phyloP scores from a whole-genome alignment of 2,329 filamentous ascomycete species.

The Fusarium paranaense region DNA sequence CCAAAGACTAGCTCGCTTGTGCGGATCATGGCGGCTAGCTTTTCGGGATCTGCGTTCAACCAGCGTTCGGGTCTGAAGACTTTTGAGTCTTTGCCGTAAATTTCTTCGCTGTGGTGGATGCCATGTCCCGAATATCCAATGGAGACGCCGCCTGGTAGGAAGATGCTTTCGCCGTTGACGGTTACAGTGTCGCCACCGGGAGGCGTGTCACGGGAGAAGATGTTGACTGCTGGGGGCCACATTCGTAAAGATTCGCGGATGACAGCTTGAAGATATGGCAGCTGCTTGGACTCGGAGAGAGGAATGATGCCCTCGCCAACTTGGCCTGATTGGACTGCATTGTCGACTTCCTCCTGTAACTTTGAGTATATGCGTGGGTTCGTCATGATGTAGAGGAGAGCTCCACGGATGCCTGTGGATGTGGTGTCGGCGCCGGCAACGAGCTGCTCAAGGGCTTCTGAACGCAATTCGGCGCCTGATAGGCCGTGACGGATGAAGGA shows the following conservation, averaged over 20 bases:
- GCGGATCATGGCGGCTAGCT: constrained; percentile 47
- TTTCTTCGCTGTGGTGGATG: constrained; percentile 46
- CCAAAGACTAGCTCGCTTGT: constrained; percentile 53
- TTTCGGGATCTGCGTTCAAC: constrained; percentile 50
- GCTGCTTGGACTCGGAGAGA: constrained; percentile 49
- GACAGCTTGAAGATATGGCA: constrained; percentile 63
- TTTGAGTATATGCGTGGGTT: constrained; percentile 59
- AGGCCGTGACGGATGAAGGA: constrained; percentile 56
- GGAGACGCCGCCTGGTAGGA: constrained; percentile 46
- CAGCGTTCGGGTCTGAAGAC: constrained; percentile 52
- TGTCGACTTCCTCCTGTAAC: constrained; percentile 62
- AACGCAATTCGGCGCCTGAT: constrained; percentile 47
- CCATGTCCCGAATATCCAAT: constrained; percentile 48
- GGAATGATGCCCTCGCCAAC: constrained; percentile 38
- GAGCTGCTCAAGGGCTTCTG: constrained; percentile 49
- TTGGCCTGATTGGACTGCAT: constrained; percentile 54
- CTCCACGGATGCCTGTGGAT: constrained; percentile 55
- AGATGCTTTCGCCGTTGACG: constrained; percentile 53
- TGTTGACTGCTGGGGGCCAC: constrained; percentile 56
- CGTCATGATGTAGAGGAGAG: constrained; percentile 63
- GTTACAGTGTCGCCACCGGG: constrained; percentile 46
- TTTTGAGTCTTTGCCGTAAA: constrained; percentile 50
- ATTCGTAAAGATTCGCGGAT: constrained; percentile 62
- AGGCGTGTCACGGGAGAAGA: constrained; percentile 49
- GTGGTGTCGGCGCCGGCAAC: constrained; percentile 55